phyloP scores from a whole-genome alignment of 495 filamentous ascomycete genomes.

The Melanomma pulvis-pyrius region DNA sequence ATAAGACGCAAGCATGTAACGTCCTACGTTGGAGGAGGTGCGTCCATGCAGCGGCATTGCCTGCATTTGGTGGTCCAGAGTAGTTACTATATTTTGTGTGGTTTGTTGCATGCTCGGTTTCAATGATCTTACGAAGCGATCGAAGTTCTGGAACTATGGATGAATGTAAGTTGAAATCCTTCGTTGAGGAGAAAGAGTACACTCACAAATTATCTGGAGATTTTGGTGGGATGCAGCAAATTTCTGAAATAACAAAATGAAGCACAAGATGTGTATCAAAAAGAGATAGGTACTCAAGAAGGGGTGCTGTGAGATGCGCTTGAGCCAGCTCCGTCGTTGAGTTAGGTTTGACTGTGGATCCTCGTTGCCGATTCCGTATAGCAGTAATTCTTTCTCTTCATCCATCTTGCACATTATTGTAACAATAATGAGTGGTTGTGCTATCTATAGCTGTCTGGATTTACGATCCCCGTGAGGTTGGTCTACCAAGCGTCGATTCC shows the following conservation, averaged over 20 bases:
- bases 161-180: not conserved
- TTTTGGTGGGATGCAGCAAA: not conserved
- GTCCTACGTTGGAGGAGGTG: conserved; percentile 10
- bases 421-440: not conserved
- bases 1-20: not conserved
- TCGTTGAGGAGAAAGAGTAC: not conserved
- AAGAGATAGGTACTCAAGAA: not conserved
- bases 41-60: conserved; percentile 9
- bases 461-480: not conserved
- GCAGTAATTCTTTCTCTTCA: not conserved
- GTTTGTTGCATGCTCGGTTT: conserved; percentile 8
- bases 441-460: not conserved
- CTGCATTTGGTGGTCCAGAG: conserved; percentile 3
- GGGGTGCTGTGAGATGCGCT: not conserved
- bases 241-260: not conserved
- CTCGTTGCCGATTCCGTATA: not conserved
- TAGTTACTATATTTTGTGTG: conserved; percentile 6
- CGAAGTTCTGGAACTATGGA: conserved; percentile 10
- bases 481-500: not conserved
- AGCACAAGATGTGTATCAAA: not conserved
- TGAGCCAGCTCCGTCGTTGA: not conserved
- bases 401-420: not conserved
- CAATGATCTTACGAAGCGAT: not conserved
- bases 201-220: not conserved
- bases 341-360: not conserved